Conservation (phyloP, 2,329 filamentous ascomycete genomes). For the Pseudovirgaria hyperparasitica region DNA sequence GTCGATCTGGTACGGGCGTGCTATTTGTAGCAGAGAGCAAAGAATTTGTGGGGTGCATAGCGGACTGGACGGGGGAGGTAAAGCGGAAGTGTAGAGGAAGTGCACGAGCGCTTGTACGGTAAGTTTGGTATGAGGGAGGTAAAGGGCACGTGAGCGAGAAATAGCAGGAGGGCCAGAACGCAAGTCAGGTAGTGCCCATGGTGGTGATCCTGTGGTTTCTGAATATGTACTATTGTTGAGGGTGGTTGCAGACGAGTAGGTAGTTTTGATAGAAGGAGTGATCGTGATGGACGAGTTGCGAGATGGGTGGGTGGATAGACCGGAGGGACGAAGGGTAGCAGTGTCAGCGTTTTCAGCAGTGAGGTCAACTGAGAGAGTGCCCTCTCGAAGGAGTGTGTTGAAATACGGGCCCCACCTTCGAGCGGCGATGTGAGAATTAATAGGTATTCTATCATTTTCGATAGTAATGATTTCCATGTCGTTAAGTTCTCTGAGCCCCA, state of each 20-base stretch:
- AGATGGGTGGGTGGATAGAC: slow-evolving; percentile 40
- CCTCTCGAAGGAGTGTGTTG: slow-evolving; percentile 78
- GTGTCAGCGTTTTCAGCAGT: slow-evolving; percentile 55
- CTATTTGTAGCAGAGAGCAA: slow-evolving; percentile 86
- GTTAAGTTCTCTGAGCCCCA: slow-evolving; percentile 69
- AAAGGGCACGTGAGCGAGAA: slow-evolving; percentile 68
- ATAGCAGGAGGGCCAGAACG: slow-evolving; percentile 42
- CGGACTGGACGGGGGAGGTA: slow-evolving; percentile 62
- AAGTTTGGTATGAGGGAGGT: slow-evolving; percentile 81
- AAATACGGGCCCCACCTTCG: slow-evolving; percentile 94
- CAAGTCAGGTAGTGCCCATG: slow-evolving; percentile 40
- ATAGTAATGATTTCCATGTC: slow-evolving; percentile 97
- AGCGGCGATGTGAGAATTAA: slow-evolving; percentile 81
- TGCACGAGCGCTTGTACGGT: slow-evolving; percentile 85
- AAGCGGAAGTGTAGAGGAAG: slow-evolving; percentile 83
- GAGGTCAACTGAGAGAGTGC: slow-evolving; percentile 52
- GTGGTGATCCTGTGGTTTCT: slow-evolving; percentile 26
- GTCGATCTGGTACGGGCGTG: slow-evolving; percentile 84
- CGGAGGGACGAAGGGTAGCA: slow-evolving; percentile 55
- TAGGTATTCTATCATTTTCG: slow-evolving; percentile 79
- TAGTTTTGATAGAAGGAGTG: slow-evolving; percentile 50
- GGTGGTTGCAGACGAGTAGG: slow-evolving; percentile 30
- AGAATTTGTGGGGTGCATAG: slow-evolving; percentile 91
- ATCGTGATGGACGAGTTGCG: slow-evolving; percentile 80
- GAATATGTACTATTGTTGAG: slow-evolving; percentile 27